phyloP scores from a whole-genome alignment of 202 grass and related monocot species.

The Thinopyrum obtusiflorum region DNA sequence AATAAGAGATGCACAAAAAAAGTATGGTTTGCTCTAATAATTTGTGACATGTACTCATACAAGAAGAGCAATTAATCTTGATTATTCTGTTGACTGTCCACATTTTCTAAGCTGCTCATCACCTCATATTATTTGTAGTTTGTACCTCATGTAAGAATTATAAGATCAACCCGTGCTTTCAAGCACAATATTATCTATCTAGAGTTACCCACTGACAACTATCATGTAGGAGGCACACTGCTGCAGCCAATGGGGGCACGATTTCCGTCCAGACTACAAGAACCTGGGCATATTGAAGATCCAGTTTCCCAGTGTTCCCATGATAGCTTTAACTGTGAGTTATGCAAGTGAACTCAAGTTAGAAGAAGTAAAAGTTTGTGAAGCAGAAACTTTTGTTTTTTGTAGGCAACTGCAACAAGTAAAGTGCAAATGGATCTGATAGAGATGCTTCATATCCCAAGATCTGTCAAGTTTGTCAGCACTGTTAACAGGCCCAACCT shows the following conservation, averaged over 20 bases:
- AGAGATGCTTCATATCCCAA: conserved; percentile 93
- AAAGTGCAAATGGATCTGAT: conserved; percentile 93
- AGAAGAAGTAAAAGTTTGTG: conserved; percentile 13
- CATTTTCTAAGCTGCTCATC: background rate
- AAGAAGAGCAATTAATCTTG: background rate
- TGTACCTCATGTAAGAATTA: conserved; percentile 1
- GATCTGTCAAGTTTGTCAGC: conserved; percentile 89
- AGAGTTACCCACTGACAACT: conserved; percentile 15
- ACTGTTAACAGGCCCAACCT: conserved; percentile 91
- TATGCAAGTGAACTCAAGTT: conserved; percentile 14
- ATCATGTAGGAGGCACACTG: conserved; percentile 80
- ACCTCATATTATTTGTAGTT: conserved; percentile 2
- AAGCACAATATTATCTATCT: conserved; percentile 6
- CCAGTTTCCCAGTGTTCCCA: conserved; percentile 87
- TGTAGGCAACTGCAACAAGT: conserved; percentile 82
- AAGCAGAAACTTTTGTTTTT: conserved; percentile 23
- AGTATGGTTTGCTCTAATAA: background rate
- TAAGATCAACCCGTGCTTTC: background rate
- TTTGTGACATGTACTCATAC: background rate
- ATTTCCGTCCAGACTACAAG: conserved; percentile 98
- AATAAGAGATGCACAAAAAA: background rate
- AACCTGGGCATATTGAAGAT: conserved; percentile 95
- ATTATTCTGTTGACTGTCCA: conserved; percentile 1
- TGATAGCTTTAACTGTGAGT: conserved; percentile 91
- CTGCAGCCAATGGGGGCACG: conserved; percentile 97